Evolutionary conservation across 768 basidiomycete species (phyloP), one percentile per base, ranked within the genome.

Genomic region (Leccinum subgranulosum): DNA sequence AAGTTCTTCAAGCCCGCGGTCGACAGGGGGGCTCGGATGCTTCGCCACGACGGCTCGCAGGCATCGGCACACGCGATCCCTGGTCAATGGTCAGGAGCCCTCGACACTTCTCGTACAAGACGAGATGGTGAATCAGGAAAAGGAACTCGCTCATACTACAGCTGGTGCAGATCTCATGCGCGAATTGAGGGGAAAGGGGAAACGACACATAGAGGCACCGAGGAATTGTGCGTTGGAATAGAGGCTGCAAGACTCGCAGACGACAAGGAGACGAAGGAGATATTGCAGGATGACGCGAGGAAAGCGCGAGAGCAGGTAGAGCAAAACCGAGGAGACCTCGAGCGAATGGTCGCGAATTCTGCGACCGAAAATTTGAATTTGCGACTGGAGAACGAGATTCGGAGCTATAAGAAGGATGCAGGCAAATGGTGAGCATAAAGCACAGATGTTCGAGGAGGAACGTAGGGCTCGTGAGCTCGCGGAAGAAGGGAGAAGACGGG

Each of bases 121-220:
- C 15, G 84, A 86, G 60, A 73, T 85, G 14, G 79, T 84, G n/a
- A 76, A 78, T 53, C 72, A 79, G 52, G 70, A 75, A 11, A 76
- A 76, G 45, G 73, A 77, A 39, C 76, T 84, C n/a, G 70, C 76
- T 1, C 72, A 84, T 43, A 84, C 85, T 1, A 73, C 74, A 3
- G 84, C 80, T 2, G 83, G 82, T 2, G 73, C 66, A 21, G 82
- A 82, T 56, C 69, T 86, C 15, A 76, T 75, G 57, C 73, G 75
- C 17, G 82, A 83, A 39, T 64, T 83, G 6, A 71, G 73, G 54
- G 77, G 76, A 54, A 78, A 80, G 62, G 73, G 73, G 5, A 65
- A 75, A 55, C 72, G 74, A 19, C 78, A 81, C 58, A 66, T 75
- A 29, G 68, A 76, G 49, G 84, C 85, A 59, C 66, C 84, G 69